Percentiles rank a stretch among this genome's conserved stretches.
Evolutionary conservation across 805 yeast species (phyloP).

Genomic region (Metschnikowia continentalis): DNA sequence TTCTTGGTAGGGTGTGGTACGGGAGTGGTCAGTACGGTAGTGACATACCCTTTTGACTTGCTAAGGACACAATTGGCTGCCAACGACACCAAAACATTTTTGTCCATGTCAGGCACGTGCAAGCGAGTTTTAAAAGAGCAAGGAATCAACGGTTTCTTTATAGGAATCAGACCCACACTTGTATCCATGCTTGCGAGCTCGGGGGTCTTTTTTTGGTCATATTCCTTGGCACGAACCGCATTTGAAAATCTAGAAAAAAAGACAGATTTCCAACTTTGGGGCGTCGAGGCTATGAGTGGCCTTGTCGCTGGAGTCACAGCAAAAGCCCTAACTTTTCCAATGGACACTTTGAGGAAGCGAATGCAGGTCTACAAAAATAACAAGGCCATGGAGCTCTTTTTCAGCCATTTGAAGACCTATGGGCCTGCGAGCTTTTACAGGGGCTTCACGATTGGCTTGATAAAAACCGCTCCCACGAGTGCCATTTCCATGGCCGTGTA

Average conservation of each 20-base stretch:
- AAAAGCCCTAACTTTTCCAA: slow-evolving; percentile 74
- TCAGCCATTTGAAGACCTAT: slow-evolving; percentile 46
- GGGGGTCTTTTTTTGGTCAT: slow-evolving; percentile 71
- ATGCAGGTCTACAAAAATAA: slow-evolving; percentile 52
- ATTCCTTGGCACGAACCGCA: slow-evolving; percentile 47
- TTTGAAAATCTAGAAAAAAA: slow-evolving; percentile 20
- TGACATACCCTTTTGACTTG: slow-evolving; percentile 89
- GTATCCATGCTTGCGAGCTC: slow-evolving; percentile 65
- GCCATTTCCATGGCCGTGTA: slow-evolving; percentile 66
- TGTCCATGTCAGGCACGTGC: slow-evolving; percentile 32
- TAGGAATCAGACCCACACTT: slow-evolving; percentile 50
- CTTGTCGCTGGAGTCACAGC: slow-evolving; percentile 71
- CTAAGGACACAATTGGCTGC: slow-evolving; percentile 83
- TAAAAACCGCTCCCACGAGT: slow-evolving; percentile 78
- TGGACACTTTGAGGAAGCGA: slow-evolving; percentile 78
- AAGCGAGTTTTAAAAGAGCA: slow-evolving; percentile 24
- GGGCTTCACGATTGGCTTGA: slow-evolving; percentile 65
- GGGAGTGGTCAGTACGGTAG: slow-evolving; percentile 67
- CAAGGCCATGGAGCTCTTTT: slow-evolving; percentile 23
- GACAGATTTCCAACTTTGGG: slow-evolving; percentile 23
- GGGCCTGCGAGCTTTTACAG: slow-evolving; percentile 69
- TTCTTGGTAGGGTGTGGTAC: slow-evolving; percentile 68
- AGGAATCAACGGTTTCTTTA: slow-evolving; percentile 46
- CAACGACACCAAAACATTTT: slow-evolving; percentile 35
- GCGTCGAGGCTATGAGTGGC: slow-evolving; percentile 58